phyloP scores from a whole-genome alignment of 805 yeast species.

The Kodamaea leandrae region DNA sequence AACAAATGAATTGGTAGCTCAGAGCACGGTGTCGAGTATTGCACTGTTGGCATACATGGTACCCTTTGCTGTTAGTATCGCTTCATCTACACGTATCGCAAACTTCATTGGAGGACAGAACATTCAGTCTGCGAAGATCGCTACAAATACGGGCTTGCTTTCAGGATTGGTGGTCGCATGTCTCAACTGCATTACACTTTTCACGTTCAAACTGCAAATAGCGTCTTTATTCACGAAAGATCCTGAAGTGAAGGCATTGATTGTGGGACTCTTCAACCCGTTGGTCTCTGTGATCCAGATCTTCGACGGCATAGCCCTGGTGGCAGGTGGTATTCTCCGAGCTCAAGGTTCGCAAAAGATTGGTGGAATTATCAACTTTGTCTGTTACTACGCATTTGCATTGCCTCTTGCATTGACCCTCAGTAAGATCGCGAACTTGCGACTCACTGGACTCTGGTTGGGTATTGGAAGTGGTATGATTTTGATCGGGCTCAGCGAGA shows the following conservation, averaged over 20 bases:
- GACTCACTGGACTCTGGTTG: slow-evolving; percentile 67
- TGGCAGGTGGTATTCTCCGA: slow-evolving; percentile 69
- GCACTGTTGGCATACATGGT: slow-evolving; percentile 45
- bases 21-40: slow-evolving; percentile 48
- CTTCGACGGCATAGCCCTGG: slow-evolving; percentile 67
- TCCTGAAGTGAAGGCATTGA: slow-evolving; percentile 49
- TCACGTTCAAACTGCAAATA: slow-evolving; percentile 46
- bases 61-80: slow-evolving; percentile 46
- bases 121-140: slow-evolving; percentile 33
- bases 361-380: slow-evolving; percentile 67
- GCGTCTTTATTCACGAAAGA: slow-evolving; percentile 64
- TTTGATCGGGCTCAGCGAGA: slow-evolving; percentile 50
- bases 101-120: slow-evolving; percentile 45
- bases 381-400: slow-evolving; percentile 70
- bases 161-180: slow-evolving; percentile 29
- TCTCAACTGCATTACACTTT: slow-evolving; percentile 45
- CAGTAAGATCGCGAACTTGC: slow-evolving; percentile 44
- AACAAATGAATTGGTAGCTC: slow-evolving; percentile 50
- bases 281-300: slow-evolving; percentile 63
- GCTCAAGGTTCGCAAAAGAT: slow-evolving; percentile 75
- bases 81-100: slow-evolving; percentile 44
- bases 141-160: slow-evolving; percentile 32
- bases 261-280: slow-evolving; percentile 55
- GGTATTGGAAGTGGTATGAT: slow-evolving; percentile 68
- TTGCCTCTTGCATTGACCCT: slow-evolving; percentile 62